A percentile compares a stretch with the other conserved stretches of the same genome.
phyloP scores from a whole-genome alignment of 495 filamentous ascomycete genomes.

The Aspergillus saccharolyticus region DNA sequence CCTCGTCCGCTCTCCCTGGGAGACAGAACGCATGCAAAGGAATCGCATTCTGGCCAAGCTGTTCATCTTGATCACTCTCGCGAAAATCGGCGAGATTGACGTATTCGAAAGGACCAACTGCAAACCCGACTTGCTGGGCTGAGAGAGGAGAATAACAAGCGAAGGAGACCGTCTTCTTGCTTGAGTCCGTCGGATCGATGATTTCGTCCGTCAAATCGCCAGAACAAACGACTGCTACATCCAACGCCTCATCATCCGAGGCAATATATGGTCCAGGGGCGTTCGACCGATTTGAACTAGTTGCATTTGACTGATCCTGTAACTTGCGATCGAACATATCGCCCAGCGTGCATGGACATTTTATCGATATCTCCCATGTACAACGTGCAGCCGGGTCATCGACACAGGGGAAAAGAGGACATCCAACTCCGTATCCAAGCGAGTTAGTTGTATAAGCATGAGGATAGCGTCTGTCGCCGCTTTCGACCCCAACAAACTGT shows the following conservation, averaged over 20 bases:
- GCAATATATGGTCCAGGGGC: constrained; percentile 26
- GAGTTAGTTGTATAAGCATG: constrained; percentile 87
- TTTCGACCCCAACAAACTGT: constrained; percentile 81
- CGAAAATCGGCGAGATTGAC: constrained; percentile 85
- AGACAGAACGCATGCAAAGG: constrained; percentile 87
- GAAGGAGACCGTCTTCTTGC: constrained; percentile 81
- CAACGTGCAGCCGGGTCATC: constrained; percentile 75
- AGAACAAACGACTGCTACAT: constrained; percentile 85
- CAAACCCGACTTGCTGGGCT: constrained; percentile 84
- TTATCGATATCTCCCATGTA: constrained; percentile 83
- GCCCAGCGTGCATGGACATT: constrained; percentile 75
- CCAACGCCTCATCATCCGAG: constrained; percentile 77
- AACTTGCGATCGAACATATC: constrained; percentile 61
- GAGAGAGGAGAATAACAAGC: constrained; percentile 63
- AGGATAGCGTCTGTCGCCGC: constrained; percentile 74
- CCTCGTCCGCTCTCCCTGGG: constrained; percentile 70
- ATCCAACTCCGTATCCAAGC: constrained; percentile 69
- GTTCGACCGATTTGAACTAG: constrained; percentile 19
- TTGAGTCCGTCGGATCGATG: constrained; percentile 63
- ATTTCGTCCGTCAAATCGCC: constrained; percentile 83
- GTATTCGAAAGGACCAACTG: constrained; percentile 89
- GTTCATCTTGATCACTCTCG: constrained; percentile 84
- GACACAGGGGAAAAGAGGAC: constrained; percentile 84
- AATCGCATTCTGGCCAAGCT: constrained; percentile 75
- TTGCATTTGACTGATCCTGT: constrained; percentile 17